phyloP scores from a whole-genome alignment of 352 stramenopile genomes.

The Phytophthora tentaculata region DNA sequence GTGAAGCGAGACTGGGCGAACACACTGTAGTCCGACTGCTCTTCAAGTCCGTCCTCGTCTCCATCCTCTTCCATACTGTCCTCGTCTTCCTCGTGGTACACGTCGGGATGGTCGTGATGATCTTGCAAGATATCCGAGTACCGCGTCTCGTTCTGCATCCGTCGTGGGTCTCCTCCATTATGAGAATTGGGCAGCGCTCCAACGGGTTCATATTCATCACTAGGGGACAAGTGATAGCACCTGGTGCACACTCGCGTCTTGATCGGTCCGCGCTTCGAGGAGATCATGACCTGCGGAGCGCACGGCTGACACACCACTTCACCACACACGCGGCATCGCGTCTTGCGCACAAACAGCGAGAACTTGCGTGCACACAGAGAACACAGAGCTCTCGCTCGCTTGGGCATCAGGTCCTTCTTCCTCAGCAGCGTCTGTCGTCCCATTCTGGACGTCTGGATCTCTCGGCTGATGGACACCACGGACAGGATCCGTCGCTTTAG shows the following conservation, averaged over 20 bases:
- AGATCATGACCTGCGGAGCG: slow-evolving; percentile 62
- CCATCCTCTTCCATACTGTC: slow-evolving; percentile 45
- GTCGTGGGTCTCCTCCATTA: slow-evolving; percentile 24
- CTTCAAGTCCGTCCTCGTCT: slow-evolving; percentile 58
- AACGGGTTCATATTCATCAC: slow-evolving; percentile 42
- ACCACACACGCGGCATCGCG: slow-evolving; percentile 71
- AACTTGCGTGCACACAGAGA: slow-evolving; percentile 72
- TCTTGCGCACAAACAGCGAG: slow-evolving; percentile 76
- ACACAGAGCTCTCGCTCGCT: slow-evolving; percentile 60
- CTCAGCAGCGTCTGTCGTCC: slow-evolving; percentile 63
- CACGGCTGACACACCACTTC: slow-evolving; percentile 80
- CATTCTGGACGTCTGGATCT: slow-evolving; percentile 67
- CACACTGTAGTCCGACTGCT: slow-evolving; percentile 61
- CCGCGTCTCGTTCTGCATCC: slow-evolving; percentile 45
- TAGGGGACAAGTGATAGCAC: slow-evolving; percentile 50
- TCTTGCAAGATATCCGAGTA: slow-evolving; percentile 54
- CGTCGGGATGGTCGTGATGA: slow-evolving; percentile 29
- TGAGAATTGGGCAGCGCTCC: slow-evolving; percentile 14
- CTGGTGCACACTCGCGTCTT: slow-evolving; percentile 71
- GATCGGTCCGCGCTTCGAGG: slow-evolving; percentile 31
- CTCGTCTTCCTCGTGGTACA: slow-evolving; percentile 35
- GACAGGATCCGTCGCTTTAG: slow-evolving; percentile 71
- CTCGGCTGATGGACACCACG: slow-evolving; percentile 68
- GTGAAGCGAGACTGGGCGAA: slow-evolving; percentile 67
- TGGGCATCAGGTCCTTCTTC: slow-evolving; percentile 75